Evolutionary conservation across 352 stramenopile species (phyloP).

Genomic region (Pythium graminicola): DNA sequence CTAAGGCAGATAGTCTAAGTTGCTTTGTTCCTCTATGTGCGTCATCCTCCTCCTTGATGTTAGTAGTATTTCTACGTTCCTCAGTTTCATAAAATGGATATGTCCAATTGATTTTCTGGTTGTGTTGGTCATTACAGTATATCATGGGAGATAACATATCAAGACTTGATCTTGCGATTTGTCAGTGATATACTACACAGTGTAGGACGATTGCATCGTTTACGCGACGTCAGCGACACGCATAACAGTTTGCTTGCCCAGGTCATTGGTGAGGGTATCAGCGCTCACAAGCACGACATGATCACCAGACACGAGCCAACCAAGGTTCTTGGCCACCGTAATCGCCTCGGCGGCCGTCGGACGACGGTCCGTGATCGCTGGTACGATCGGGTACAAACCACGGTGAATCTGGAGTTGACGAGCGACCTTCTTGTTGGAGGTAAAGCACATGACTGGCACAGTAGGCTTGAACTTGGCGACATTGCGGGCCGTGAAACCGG

Average conservation of each 20-base stretch:
- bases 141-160: too few species aligned
- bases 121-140: conserved; percentile 4
- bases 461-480: conserved; percentile 89
- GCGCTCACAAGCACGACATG: conserved; percentile 84
- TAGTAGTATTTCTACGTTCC: background rate
- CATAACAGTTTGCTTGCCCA: conserved; percentile 81
- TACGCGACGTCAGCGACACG: conserved; percentile 74
- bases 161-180: too few species aligned
- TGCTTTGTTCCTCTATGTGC: background rate
- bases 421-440: conserved; percentile 79
- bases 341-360: conserved; percentile 84
- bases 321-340: conserved; percentile 85
- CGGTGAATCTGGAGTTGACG: conserved; percentile 90
- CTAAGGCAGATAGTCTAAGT: background rate
- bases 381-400: conserved; percentile 67
- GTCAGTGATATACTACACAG: too few species aligned
- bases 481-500: conserved; percentile 73
- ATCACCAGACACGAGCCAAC: conserved; percentile 85
- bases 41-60: background rate
- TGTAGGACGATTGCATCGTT: too few species aligned
- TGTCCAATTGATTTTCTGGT: too few species aligned
- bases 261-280: conserved; percentile 71
- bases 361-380: conserved; percentile 45
- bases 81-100: too few species aligned
- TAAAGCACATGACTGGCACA: conserved; percentile 90